Conservation (phyloP, 345 rosid genomes). For the Brassica incana region DNA sequence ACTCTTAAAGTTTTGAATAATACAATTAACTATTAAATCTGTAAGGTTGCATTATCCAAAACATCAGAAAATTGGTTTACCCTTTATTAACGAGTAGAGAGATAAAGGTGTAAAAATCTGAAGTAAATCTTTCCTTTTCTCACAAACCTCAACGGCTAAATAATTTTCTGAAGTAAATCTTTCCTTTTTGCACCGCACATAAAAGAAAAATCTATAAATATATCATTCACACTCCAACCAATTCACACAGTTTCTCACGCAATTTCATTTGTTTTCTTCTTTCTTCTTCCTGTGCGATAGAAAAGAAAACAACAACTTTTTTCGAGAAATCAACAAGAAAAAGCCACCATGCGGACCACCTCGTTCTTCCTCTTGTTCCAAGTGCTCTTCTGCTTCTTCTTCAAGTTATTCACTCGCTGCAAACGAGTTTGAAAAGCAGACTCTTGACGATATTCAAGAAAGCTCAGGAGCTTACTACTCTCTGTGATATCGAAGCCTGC, state of each 20-base stretch:
- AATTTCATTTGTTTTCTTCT: neutral
- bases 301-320: too few species aligned
- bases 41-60: too few species aligned
- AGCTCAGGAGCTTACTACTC: constrained; percentile 13
- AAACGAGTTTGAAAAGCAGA: neutral
- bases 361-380: neutral
- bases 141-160: neutral
- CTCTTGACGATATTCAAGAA: constrained; percentile 15
- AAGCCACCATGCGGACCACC: neutral
- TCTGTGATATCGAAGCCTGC: constrained; percentile 10
- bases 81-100: too few species aligned
- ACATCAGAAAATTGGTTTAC: too few species aligned
- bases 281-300: neutral
- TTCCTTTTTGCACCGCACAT: neutral
- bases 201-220: neutral
- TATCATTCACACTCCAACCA: neutral
- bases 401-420: neutral
- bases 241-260: neutral
- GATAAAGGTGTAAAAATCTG: neutral
- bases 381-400: neutral
- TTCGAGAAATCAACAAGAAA: neutral
- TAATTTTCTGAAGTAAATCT: neutral
- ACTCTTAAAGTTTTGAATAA: too few species aligned
- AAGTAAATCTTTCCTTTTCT: neutral
- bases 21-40: too few species aligned